Evolutionary conservation across 2,329 filamentous ascomycete genomes (phyloP).

Genomic region (Fusarium multiceps): DNA sequence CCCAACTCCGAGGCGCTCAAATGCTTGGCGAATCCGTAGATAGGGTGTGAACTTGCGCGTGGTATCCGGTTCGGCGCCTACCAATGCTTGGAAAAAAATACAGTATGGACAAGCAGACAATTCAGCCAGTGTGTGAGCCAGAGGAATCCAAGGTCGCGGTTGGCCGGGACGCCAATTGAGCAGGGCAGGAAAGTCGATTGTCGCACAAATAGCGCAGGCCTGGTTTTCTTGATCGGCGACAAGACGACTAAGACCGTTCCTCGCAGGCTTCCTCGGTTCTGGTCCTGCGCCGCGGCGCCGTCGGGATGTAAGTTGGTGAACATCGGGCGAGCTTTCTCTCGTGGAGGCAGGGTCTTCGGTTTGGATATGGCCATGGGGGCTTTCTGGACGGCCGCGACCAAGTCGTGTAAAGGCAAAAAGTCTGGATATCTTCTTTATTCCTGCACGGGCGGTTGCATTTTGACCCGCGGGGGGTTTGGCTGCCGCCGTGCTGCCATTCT

Average conservation of each 20-base stretch:
- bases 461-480: conserved; percentile 36
- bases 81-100: conserved; percentile 53
- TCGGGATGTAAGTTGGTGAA: conserved; percentile 52
- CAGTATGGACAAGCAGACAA: conserved; percentile 52
- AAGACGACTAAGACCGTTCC: conserved; percentile 47
- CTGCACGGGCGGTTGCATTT: conserved; percentile 32
- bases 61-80: conserved; percentile 46
- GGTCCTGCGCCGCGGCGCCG: conserved; percentile 40
- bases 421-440: conserved; percentile 54
- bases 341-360: conserved; percentile 39
- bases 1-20: conserved; percentile 52
- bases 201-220: conserved; percentile 49
- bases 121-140: conserved; percentile 49
- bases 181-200: conserved; percentile 52
- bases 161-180: conserved; percentile 53
- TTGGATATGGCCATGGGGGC: conserved; percentile 29
- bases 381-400: conserved; percentile 44
- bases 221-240: conserved; percentile 45
- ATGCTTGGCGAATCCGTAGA: conserved; percentile 53
- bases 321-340: conserved; percentile 46
- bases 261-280: conserved; percentile 41
- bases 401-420: conserved; percentile 51
- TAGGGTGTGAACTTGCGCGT: conserved; percentile 54
- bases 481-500: conserved; percentile 43
- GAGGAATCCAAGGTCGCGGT: conserved; percentile 52